phyloP scores from a whole-genome alignment of 176 grass and related monocot species.

The Saccharum officinarum region DNA sequence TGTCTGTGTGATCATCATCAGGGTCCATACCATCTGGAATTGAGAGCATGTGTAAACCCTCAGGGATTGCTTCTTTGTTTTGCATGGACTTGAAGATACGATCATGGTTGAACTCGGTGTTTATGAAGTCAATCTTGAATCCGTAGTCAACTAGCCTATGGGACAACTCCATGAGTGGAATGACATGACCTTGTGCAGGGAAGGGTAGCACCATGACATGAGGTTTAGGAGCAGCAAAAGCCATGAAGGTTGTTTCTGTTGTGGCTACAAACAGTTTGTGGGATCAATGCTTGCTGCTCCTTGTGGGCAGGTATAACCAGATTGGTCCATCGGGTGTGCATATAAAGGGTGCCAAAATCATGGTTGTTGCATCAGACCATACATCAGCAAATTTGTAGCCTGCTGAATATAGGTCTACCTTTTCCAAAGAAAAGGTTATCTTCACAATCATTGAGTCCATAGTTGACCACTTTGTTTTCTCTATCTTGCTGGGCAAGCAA shows the following conservation, averaged over 20 bases:
- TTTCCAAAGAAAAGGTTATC: slow-evolving; percentile 14
- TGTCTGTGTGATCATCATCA: slow-evolving; percentile 53
- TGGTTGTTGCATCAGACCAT: slow-evolving; percentile 19
- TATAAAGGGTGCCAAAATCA: slow-evolving; percentile 10
- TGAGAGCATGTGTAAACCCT: slow-evolving; percentile 54
- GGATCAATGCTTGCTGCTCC: neutral
- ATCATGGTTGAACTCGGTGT: slow-evolving; percentile 65
- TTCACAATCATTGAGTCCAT: slow-evolving; percentile 14
- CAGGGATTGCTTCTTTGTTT: slow-evolving; percentile 31
- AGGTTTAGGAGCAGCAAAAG: slow-evolving; percentile 20
- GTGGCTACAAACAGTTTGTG: slow-evolving; percentile 3
- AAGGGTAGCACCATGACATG: slow-evolving; percentile 65
- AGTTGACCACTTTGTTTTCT: neutral
- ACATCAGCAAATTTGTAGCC: slow-evolving; percentile 24
- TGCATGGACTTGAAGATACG: slow-evolving; percentile 42
- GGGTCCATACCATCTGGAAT: slow-evolving; percentile 66
- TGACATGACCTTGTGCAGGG: slow-evolving; percentile 66
- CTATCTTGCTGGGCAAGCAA: slow-evolving; percentile 21
- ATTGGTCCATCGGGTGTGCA: slow-evolving; percentile 1
- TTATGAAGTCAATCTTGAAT: slow-evolving; percentile 55
- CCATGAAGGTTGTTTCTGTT: slow-evolving; percentile 29
- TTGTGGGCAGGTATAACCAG: neutral
- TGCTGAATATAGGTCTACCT: neutral
- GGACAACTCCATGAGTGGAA: slow-evolving; percentile 69
- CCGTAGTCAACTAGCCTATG: slow-evolving; percentile 46